Base-by-base conservation (phyloP, 164 flowering plant species). In the Berberis vulgaris region DNA sequence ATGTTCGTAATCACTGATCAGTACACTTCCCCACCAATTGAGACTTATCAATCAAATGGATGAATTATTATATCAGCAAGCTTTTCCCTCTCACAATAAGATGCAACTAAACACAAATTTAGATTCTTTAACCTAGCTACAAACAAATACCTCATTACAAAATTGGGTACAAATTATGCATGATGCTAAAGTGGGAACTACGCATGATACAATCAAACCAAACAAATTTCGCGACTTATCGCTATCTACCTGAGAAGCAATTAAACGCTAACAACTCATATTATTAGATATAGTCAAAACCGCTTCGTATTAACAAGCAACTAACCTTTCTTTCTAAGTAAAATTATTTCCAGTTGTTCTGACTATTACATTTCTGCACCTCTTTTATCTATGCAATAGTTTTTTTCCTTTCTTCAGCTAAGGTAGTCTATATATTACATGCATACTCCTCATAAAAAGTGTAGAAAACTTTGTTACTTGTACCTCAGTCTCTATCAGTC, bases 321-420 rank as follows among this genome's bases (percentile, higher is more conserved):
- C 43, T 53, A 39, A 26, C 45, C 13, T 43, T 44, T 63, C 46
- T 61, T 54, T 40, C 60, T 62, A n/a, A 56, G 65, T 65, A 67
- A 61, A 63, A 54, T 63, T 63, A 67, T 60, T 75, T 61, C 72
- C 65, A 64, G 50, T 59, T 40, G 43, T 59, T 61, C 66, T 54
- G 41, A 60, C 68, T 65, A 68, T 69, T 67, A 66, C 74, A 73
- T 78, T 67, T 66, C 62, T 72, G 74, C 68, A 67, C 61, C 41
- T 55, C 38, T 70, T 42, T 56, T 4, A 59, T 50, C 73, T 59
- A 65, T 72, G 67, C 65, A 67, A 53, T 67, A 66, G 46, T 66
- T 76, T 72, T 43, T 38, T 59, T 58, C 38, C 7, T 68, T 49
- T 59, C 64, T 63, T 66, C 60, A 43, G 49, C 74, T 73, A 70